Evolutionary conservation across 2,329 filamentous ascomycete genomes (phyloP), one percentile per base, ranked within the genome.

Genomic region (Pseudogymnoascus sp.): DNA sequence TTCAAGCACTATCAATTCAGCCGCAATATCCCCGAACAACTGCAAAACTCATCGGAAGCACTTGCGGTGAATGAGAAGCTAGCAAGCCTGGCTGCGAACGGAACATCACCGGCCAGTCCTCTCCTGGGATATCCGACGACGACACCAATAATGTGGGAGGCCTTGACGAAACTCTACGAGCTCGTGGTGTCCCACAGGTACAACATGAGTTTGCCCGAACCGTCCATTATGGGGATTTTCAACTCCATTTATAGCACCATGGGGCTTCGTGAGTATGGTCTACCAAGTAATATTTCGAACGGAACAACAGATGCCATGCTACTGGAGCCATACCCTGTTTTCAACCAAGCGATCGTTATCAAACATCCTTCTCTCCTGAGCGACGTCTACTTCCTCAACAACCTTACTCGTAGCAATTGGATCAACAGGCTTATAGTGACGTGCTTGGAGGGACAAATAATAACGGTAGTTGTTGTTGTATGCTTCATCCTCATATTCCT

Each of bases 401-500:
- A 82, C 62, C 74, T 89, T 21, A 96, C 91, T 0, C 80, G 85
- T 4, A 90, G 86, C 59, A 81, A 88, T 1, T 80, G 83, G 12
- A 72, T 96, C 64, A 97, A 97, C 74, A 86, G 88, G 59, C 82
- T 89, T 61, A 77, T 97, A 14, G 87, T 97, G 61, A 89, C 92
- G 68, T 85, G 93, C 0, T 78, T 97, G 3, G 95, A 99, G 77
- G 95, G 95, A 3, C 93, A 96, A 72, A 84, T 97, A 59, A 96
- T 99, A 69, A 99, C 93, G 0, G 78, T 97, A 5, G 78, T 96
- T 10, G 91, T 97, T 60, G 93, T 99, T 6, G 83, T 96, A 50
- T 92, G 89, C 64, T 99, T 97, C 75, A 97, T 99, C 64, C 79
- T 99, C n/a, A 87, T 99, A 44, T 99, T 99, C 69, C 78, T 99